phyloP scores from a whole-genome alignment of 768 basidiomycete genomes.

The Wakefieldia striispora region DNA sequence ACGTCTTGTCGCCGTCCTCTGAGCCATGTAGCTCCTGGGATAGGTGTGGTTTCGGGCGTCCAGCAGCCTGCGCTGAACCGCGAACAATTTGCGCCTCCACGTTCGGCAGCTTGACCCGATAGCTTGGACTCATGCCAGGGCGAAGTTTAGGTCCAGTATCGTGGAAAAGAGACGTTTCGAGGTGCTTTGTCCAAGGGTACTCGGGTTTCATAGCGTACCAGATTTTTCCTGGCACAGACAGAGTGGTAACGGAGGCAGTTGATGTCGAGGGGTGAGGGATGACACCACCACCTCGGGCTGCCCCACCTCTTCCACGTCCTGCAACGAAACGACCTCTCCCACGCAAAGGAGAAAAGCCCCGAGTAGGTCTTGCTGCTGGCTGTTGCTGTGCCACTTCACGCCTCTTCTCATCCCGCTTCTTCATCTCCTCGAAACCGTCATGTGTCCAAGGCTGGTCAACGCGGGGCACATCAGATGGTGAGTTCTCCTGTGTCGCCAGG shows the following conservation, averaged over 20 bases:
- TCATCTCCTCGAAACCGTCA: conserved; percentile 88
- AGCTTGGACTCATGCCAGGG: conserved; percentile 50
- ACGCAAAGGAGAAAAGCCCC: conserved; percentile 40
- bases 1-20: conserved; percentile 44
- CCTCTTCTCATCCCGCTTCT: conserved; percentile 62
- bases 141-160: conserved; percentile 59
- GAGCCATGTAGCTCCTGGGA: conserved; percentile 26
- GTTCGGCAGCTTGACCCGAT: conserved; percentile 66
- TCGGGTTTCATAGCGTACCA: conserved; percentile 81
- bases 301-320: conserved; percentile 45
- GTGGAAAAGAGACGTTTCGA: conserved; percentile 70
- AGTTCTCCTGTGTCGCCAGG: conserved; percentile 15
- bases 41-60: conserved; percentile 13
- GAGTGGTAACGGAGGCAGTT: conserved; percentile 26
- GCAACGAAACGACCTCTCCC: conserved; percentile 47
- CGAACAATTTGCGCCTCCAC: conserved; percentile 42
- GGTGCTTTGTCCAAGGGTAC: conserved; percentile 79
- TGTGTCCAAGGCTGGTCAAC: conserved; percentile 78
- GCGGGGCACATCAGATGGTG: conserved; percentile 43
- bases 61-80: conserved; percentile 20
- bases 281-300: conserved; percentile 43
- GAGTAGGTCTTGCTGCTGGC: conserved; percentile 27
- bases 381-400: conserved; percentile 34
- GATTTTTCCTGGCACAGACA: conserved; percentile 41
- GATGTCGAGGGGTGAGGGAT: conserved; percentile 31